Evolutionary conservation across 306 rosid species (phyloP).

Genomic region (Boehmeria nivea): DNA sequence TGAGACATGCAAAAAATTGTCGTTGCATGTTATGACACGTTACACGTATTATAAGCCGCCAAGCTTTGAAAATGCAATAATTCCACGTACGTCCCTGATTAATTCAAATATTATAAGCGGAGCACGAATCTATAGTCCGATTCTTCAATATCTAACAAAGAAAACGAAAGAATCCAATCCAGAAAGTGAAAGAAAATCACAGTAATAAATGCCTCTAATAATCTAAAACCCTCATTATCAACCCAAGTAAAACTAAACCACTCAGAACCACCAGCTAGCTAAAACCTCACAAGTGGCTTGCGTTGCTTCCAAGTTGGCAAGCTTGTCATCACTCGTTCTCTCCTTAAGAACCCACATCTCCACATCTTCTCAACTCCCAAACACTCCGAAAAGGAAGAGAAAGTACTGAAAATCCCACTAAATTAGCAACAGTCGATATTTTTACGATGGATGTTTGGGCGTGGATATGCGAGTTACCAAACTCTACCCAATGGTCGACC

Average conservation of each 20-base stretch:
- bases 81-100: conserved; percentile 19
- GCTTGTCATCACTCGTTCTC: conserved; percentile 40
- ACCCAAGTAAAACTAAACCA: conserved; percentile 22
- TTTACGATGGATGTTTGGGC: conserved; percentile 68
- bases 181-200: conserved; percentile 31
- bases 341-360: conserved; percentile 28
- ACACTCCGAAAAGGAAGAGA: neutral
- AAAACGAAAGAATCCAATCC: conserved; percentile 12
- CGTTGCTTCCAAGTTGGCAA: conserved; percentile 38
- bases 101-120: too few relatives aligned
- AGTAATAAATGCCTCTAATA: conserved; percentile 35
- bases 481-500: conserved; percentile 38
- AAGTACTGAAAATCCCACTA: neutral
- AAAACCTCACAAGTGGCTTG: conserved; percentile 25
- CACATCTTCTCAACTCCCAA: conserved; percentile 13
- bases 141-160: conserved; percentile 8
- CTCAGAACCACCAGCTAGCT: conserved; percentile 41
- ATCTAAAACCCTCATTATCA: conserved; percentile 22
- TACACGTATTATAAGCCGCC: conserved; percentile 45
- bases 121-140: neutral
- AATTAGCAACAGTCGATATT: neutral
- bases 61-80: conserved; percentile 24
- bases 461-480: conserved; percentile 76
- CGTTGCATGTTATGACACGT: neutral
- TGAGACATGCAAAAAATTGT: conserved; percentile 9